Evolutionary conservation across 75 land plant genomes (phyloP).

Genomic region (Pinus tabuliformis): DNA sequence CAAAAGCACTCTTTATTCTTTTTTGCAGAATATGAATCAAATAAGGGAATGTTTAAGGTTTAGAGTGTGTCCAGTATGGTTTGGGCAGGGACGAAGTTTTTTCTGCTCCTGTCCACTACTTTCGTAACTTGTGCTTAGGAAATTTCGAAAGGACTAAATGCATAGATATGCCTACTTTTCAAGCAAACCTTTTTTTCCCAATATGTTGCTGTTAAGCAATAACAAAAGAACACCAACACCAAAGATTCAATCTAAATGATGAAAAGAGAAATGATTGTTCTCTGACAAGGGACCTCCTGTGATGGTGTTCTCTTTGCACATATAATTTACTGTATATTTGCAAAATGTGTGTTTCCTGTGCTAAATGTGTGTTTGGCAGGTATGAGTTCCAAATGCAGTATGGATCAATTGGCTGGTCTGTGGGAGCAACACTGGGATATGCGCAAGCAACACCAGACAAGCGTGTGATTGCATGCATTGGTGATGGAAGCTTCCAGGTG

Average conservation of each 20-base stretch:
- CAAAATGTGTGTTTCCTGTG: neutral
- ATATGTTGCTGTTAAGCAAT: too few species aligned
- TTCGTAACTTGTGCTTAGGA: too few species aligned
- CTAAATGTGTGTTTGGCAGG: conserved; percentile 14
- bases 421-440: conserved; percentile 51
- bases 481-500: conserved; percentile 71
- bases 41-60: too few species aligned
- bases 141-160: too few species aligned
- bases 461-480: conserved; percentile 53
- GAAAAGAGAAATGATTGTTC: neutral
- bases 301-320: neutral
- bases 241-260: neutral
- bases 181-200: too few species aligned
- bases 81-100: too few species aligned
- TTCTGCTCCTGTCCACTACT: too few species aligned
- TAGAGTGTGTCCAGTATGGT: too few species aligned
- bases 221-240: too few species aligned
- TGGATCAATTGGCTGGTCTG: conserved; percentile 64
- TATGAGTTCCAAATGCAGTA: conserved; percentile 64
- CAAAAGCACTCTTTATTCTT: too few species aligned
- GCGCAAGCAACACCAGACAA: conserved; percentile 29
- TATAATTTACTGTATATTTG: neutral
- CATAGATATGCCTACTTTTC: too few species aligned
- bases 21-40: too few species aligned
- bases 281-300: neutral